Base-by-base conservation (phyloP, 176 grass and related monocot genomes). In the Oryza australiensis region DNA sequence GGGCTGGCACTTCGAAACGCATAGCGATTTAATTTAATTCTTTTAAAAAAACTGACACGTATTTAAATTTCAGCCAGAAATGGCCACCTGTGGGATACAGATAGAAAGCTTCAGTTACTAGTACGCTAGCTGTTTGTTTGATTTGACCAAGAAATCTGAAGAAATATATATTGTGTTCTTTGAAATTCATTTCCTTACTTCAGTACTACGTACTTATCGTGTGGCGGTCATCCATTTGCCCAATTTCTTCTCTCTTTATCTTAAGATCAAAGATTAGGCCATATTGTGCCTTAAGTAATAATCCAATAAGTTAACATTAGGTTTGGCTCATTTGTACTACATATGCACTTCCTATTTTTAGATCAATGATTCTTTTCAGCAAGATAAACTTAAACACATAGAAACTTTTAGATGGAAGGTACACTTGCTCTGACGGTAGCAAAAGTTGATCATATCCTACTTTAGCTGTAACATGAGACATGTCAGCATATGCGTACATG, bases 61-160 rank as follows among this genome's bases (percentile, higher is more conserved):
- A 60, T 26, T 78, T 78, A 42, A 68, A 27, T 63, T 67, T 62
- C 62, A 23, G 29, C 62, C 68, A 22, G 24, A 79, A 83, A 83
- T 40, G 83, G 8, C 27, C 34, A 28, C 41, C 34, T 82, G 59
- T 82, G 51, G 49, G 18, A 72, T 18, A 73, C 14, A 32, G 20
- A 40, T 53, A 43, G 13, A 66, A 45, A 86, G 43, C 68, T 90
- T 90, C 83, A 78, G 79, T 82, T 90, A 73, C 79, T 62, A 34
- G 60, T 48, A 1, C 37, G 9, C 38, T 40, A 60, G 16, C 4
- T 18, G 49, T 83, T 46, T 63, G 46, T 83, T 90, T 82, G 73
- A 74, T 83, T 90, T 78, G 73, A 74, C 74, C 26, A 13, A 74
- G 12, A 82, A 45, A 75, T 69, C 45, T 46, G 33, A 49, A 38